phyloP scores from a whole-genome alignment of 305 asterid species.

The Lippia alba region DNA sequence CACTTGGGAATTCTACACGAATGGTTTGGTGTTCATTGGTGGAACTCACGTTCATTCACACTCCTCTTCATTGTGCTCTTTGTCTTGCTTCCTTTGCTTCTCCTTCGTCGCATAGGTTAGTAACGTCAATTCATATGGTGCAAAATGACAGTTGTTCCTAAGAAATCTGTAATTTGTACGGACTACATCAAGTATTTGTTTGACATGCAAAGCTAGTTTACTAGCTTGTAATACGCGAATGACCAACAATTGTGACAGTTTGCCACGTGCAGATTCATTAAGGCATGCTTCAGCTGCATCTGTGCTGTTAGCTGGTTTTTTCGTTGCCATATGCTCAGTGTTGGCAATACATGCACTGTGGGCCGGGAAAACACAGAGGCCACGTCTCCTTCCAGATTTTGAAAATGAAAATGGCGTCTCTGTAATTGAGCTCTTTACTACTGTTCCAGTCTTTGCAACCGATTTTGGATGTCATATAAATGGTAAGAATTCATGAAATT shows the following conservation, averaged over 20 bases:
- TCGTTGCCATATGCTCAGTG: slow-evolving; percentile 75
- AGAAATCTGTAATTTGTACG: neutral
- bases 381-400: slow-evolving; percentile 75
- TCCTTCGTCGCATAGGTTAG: slow-evolving; percentile 87
- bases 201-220: neutral
- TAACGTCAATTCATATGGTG: neutral
- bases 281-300: slow-evolving; percentile 90
- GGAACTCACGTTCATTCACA: slow-evolving; percentile 80
- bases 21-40: slow-evolving; percentile 96
- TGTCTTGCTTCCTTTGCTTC: slow-evolving; percentile 79
- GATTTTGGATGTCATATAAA: slow-evolving; percentile 94
- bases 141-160: neutral
- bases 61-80: slow-evolving; percentile 72
- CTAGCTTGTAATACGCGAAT: slow-evolving; percentile 25
- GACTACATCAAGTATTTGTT: neutral
- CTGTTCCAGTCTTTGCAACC: slow-evolving; percentile 88
- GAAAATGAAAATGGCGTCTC: slow-evolving; percentile 55
- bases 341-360: slow-evolving; percentile 82
- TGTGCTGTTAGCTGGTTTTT: slow-evolving; percentile 80
- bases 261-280: slow-evolving; percentile 71
- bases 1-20: slow-evolving; percentile 89
- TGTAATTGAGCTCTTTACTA: slow-evolving; percentile 69
- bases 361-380: slow-evolving; percentile 68
- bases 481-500: slow-evolving; percentile 49
- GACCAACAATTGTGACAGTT: slow-evolving; percentile 43